Conservation (phyloP, 78 protist genomes). For the Tieghemostelium lacteum region DNA sequence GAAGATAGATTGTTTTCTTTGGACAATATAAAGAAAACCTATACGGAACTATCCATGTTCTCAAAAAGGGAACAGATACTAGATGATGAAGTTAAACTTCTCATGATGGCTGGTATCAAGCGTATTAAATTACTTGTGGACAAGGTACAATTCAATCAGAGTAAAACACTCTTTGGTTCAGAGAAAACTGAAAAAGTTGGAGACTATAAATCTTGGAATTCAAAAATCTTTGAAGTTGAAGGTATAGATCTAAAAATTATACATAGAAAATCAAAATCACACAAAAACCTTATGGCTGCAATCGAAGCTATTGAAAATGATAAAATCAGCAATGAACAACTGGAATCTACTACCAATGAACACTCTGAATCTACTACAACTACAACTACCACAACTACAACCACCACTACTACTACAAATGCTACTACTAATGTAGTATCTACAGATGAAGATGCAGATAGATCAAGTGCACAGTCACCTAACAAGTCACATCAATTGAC, state of each 20-base stretch:
- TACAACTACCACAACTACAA: background rate
- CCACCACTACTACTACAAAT: background rate
- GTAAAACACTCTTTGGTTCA: constrained; percentile 66
- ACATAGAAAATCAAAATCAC: constrained; percentile 22
- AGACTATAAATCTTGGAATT: constrained; percentile 27
- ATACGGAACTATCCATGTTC: constrained; percentile 22
- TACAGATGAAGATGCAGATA: too few relatives aligned
- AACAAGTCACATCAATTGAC: too few relatives aligned
- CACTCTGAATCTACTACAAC: background rate
- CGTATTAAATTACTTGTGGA: constrained; percentile 26
- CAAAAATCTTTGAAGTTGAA: constrained; percentile 25
- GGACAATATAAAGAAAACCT: constrained; percentile 27
- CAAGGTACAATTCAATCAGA: constrained; percentile 7
- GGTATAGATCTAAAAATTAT: constrained; percentile 26
- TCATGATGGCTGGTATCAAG: constrained; percentile 13
- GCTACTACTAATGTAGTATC: background rate
- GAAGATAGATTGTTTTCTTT: constrained; percentile 19
- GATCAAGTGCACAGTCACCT: too few relatives aligned
- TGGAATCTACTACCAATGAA: background rate
- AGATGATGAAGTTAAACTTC: constrained; percentile 39
- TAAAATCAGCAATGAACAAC: background rate
- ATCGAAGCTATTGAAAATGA: too few relatives aligned
- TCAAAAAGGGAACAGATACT: background rate
- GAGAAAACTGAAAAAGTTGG: constrained; percentile 61
- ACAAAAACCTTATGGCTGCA: too few relatives aligned